phyloP scores from a whole-genome alignment of 2,329 filamentous ascomycete species.

The Dissoconium aciculare region DNA sequence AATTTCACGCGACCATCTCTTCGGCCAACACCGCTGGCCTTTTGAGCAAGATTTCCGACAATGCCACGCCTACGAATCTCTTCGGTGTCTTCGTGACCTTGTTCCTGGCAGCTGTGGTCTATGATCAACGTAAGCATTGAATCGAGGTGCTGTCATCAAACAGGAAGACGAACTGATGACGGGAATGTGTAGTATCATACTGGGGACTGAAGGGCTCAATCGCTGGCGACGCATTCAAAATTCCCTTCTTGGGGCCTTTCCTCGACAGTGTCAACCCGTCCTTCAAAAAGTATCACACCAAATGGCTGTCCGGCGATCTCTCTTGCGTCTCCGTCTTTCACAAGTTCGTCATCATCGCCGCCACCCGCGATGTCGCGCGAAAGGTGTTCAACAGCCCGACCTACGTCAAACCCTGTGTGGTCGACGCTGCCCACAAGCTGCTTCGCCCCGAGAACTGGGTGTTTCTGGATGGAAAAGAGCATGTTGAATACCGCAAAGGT shows the following conservation, averaged over 20 bases:
- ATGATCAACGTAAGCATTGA: slow-evolving; percentile 82
- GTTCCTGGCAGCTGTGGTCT: slow-evolving; percentile 56
- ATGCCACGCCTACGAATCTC: slow-evolving; percentile 35
- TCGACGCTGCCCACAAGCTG: slow-evolving; percentile 86
- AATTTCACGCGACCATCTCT: slow-evolving; percentile 49
- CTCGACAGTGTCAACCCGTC: slow-evolving; percentile 81
- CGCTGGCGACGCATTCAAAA: slow-evolving; percentile 33
- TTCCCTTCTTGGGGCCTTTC: slow-evolving; percentile 67
- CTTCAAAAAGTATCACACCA: slow-evolving; percentile 77
- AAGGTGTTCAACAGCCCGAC: slow-evolving; percentile 91
- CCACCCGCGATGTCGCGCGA: slow-evolving; percentile 83
- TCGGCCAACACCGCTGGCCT: slow-evolving; percentile 38
- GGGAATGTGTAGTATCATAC: slow-evolving; percentile 28
- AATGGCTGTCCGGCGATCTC: slow-evolving; percentile 81
- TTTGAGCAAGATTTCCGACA: slow-evolving; percentile 42
- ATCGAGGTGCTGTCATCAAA: too few relatives aligned
- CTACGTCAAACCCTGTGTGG: slow-evolving; percentile 91
- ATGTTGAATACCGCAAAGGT: slow-evolving; percentile 95
- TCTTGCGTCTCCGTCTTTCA: slow-evolving; percentile 99
- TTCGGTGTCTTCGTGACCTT: slow-evolving; percentile 57
- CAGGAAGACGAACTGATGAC: too few relatives aligned
- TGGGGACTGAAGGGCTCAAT: slow-evolving; percentile 33
- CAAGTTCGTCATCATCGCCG: slow-evolving; percentile 98
- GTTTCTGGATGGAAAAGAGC: slow-evolving; percentile 85
- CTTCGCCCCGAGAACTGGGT: slow-evolving; percentile 90